These are phyloP conservation scores for Talaromyces nanjingensis DNA, from an alignment of 495 filamentous ascomycete genomes.

Conservation along the genomic window DNA sequence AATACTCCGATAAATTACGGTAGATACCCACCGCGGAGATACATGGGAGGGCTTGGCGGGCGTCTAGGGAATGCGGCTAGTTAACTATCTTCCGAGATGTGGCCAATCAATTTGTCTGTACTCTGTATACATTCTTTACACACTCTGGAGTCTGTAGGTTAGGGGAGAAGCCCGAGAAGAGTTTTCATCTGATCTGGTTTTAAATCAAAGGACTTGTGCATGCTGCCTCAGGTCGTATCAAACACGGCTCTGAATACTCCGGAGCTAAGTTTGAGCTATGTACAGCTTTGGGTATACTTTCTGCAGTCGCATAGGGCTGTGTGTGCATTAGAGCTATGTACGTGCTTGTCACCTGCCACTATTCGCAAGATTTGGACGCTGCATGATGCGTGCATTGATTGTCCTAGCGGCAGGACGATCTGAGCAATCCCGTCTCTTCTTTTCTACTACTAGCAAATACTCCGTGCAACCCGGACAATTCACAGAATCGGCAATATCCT, in stretches of 20 bases:
- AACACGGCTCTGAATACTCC: background rate
- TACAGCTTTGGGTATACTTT: background rate
- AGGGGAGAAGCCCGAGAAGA: background rate
- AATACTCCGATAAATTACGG: background rate
- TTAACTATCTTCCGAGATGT: background rate
- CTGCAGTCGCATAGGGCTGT: background rate
- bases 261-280: background rate
- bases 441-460: too few relatives aligned
- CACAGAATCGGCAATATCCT: background rate
- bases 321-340: background rate
- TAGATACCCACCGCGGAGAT: background rate
- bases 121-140: background rate
- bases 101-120: background rate
- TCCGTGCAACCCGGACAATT: background rate
- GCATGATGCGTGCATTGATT: background rate
- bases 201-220: background rate
- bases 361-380: background rate
- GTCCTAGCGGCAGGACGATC: background rate
- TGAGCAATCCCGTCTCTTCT: background rate
- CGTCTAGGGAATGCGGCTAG: background rate
- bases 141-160: too few relatives aligned
- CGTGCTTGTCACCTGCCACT: background rate
- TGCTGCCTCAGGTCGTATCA: background rate
- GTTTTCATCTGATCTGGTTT: background rate
- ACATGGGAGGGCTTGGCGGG: background rate